Base-by-base conservation (phyloP, 1,284 basidiomycete genomes). In the Sanghuangporus weigelae region DNA sequence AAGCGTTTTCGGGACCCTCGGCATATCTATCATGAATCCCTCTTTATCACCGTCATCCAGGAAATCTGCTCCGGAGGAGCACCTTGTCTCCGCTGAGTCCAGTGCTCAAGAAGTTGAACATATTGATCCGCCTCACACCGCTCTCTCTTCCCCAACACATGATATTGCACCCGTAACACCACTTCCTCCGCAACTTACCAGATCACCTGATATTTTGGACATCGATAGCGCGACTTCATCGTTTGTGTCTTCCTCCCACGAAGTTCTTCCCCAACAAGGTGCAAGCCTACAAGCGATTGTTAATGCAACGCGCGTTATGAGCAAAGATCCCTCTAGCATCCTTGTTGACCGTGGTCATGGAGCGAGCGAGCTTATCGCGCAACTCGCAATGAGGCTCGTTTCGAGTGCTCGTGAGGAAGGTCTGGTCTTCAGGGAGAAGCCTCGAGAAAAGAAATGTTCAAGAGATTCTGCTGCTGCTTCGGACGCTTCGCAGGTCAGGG, bases 221-320 rank as follows among this genome's bases (percentile, higher is more conserved):
- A 50, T 70, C 71, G 39, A 68, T 66, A 36, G 57, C 68, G n/a
- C 62, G 67, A n/a, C 48, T 68, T 42, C 36, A 62, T 48, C 53
- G 21, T 44, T 26, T 38, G 7, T 64, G 10, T 57, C 62, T 56
- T 40, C 57, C 57, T 26, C 62, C 36, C 49, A 59, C 23, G 50
- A 64, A 16, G 44, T 53, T 21, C 11, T 64, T 39, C 38, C 62
- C 2, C 73, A 73, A 5, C 89, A 90, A 71, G 87, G 87, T 2
- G 72, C 85, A 0, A 81, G 85, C 0, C 70, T 93, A 7, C 83
- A 83, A n/a, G 91, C 92, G 0, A 91, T 93, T 62, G 81, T 84
- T n/a, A 85, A 92, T 63, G 90, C 91, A 0, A 93, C 89, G n/a
- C 85, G 94, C 0, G 89, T 96, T 42, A 91, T 96, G 86, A 92